Evolutionary conservation across 306 rosid genomes (phyloP).

Genomic region (Dalbergia cultrata): DNA sequence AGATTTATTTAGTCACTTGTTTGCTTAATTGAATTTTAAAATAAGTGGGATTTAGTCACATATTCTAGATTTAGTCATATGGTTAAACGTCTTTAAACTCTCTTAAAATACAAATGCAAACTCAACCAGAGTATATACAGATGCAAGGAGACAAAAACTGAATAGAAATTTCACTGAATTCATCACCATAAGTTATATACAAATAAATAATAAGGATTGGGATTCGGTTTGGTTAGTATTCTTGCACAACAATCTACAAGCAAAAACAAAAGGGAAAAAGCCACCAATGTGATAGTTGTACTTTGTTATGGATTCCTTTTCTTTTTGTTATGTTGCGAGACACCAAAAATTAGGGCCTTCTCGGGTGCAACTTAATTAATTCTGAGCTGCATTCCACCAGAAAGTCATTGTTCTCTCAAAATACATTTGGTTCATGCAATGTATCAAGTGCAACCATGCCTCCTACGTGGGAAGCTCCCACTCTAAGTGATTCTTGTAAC

Average conservation of each 20-base stretch:
- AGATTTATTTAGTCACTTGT: background rate
- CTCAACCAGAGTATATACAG: background rate
- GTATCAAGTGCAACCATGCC: background rate
- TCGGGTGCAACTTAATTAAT: conserved; percentile 9
- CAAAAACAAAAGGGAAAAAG: background rate
- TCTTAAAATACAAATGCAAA: background rate
- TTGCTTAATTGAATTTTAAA: background rate
- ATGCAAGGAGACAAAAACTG: background rate
- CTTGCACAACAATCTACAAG: background rate
- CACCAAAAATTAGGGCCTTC: background rate
- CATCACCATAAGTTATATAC: background rate
- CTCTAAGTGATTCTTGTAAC: conserved; percentile 21
- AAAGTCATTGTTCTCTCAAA: conserved; percentile 12
- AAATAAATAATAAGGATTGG: background rate
- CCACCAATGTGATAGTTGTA: background rate
- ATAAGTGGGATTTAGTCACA: background rate
- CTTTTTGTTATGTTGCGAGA: too few species aligned
- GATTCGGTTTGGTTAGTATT: background rate
- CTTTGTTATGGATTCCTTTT: too few species aligned
- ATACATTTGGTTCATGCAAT: background rate
- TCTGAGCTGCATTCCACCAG: conserved; percentile 22
- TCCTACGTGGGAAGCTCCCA: conserved; percentile 20
- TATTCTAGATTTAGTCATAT: background rate
- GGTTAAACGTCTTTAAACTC: background rate
- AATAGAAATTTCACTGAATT: background rate